phyloP scores from a whole-genome alignment of 2,329 filamentous ascomycete genomes.

The Penicillium sp. region DNA sequence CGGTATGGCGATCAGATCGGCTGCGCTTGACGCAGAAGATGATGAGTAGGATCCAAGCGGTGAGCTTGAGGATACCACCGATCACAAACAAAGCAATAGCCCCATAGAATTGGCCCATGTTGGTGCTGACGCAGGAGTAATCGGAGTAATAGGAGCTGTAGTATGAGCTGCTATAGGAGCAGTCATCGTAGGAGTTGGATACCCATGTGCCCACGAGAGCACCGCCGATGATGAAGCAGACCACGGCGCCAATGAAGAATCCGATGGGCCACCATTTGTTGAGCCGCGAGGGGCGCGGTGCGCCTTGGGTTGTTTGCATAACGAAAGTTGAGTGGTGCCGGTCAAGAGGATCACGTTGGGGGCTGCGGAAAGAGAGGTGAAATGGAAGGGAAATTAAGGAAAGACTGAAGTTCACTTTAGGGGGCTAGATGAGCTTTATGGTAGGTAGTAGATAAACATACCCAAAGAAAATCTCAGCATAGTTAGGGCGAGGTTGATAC shows the following conservation, averaged over 20 bases:
- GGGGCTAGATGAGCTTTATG: no score
- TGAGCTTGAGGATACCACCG: slow-evolving; percentile 18
- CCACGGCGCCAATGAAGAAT: slow-evolving; percentile 19
- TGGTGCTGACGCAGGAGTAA: slow-evolving; percentile 6
- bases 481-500: no score
- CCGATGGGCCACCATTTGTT: slow-evolving; percentile 20
- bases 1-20: slow-evolving; percentile 6
- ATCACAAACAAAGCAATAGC: slow-evolving; percentile 15
- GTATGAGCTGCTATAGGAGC: slow-evolving; percentile 8
- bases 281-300: not conserved
- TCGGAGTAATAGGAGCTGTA: slow-evolving; percentile 8
- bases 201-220: slow-evolving; percentile 17
- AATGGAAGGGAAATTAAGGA: not conserved
- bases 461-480: no score
- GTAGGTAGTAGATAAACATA: no score
- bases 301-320: not conserved
- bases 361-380: not conserved
- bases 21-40: slow-evolving; percentile 21
- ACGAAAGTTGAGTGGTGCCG: not conserved
- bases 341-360: no score
- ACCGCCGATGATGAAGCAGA: slow-evolving; percentile 20
- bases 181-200: slow-evolving; percentile 5
- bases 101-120: slow-evolving; percentile 16
- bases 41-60: slow-evolving; percentile 20
- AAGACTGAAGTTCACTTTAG: no score